Evolutionary conservation across 1,284 basidiomycete species (phyloP).

Genomic region (Phlebopus sp.): DNA sequence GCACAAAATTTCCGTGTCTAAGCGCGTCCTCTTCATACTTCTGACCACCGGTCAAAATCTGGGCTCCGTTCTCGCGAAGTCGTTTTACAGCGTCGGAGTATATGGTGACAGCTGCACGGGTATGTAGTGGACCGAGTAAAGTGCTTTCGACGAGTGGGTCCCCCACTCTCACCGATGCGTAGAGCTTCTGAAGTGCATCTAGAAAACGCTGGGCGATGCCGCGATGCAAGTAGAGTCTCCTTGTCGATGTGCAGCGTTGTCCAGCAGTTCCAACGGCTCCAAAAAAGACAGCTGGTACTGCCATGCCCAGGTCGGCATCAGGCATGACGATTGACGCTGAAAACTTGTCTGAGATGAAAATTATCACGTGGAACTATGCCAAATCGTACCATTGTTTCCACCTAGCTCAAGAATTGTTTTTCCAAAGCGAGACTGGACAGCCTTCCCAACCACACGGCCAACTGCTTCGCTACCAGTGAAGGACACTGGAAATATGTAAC

Average conservation of each 20-base stretch:
- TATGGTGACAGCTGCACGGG: conserved; percentile 57
- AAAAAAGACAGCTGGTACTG: conserved; percentile 88
- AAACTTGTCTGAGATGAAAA: conserved; percentile 18
- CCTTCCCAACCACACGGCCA: conserved; percentile 79
- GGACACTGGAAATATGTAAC: conserved; percentile 52
- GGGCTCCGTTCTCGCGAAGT: conserved; percentile 66
- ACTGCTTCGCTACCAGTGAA: conserved; percentile 93
- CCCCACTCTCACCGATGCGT: conserved; percentile 67
- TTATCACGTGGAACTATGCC: conserved; percentile 11
- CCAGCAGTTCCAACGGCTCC: conserved; percentile 94
- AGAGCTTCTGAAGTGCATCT: conserved; percentile 69
- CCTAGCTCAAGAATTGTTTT: conserved; percentile 89
- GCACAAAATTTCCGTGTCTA: conserved; percentile 78
- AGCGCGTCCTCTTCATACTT: conserved; percentile 50
- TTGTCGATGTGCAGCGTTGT: conserved; percentile 92
- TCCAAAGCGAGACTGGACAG: conserved; percentile 79
- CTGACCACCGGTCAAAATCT: conserved; percentile 73
- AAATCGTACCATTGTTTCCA: conserved; percentile 82
- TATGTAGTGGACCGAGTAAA: conserved; percentile 88
- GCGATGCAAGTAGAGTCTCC: conserved; percentile 85
- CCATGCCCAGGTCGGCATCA: conserved; percentile 88
- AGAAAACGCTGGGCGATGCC: conserved; percentile 77
- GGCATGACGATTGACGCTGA: conserved; percentile 87
- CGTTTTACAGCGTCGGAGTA: conserved; percentile 66
- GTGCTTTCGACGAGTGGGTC: conserved; percentile 77